Percentiles rank a stretch among this genome's conserved stretches.
phyloP scores from a whole-genome alignment of 768 basidiomycete species.

The Hydnum rufescens region DNA sequence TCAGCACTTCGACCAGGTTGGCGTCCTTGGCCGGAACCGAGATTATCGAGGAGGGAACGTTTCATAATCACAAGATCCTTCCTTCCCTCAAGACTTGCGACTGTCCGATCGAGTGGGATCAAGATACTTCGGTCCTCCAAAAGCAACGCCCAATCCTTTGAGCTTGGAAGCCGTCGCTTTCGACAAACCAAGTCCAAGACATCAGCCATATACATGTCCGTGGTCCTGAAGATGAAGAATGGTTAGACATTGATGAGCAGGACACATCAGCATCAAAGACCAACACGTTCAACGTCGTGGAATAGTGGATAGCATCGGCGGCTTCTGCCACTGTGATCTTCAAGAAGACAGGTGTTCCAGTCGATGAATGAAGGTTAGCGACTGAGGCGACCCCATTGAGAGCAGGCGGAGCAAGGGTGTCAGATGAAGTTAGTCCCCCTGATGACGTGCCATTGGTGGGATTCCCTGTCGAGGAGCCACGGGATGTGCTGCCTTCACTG shows the following conservation, averaged over 20 bases:
- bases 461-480: neutral
- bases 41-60: slow-evolving; percentile 48
- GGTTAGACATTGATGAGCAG: neutral
- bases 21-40: slow-evolving; percentile 49
- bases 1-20: slow-evolving; percentile 59
- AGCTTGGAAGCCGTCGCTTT: slow-evolving; percentile 39
- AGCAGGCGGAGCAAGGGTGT: neutral
- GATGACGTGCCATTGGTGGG: neutral
- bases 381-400: neutral
- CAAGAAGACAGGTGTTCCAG: slow-evolving; percentile 72
- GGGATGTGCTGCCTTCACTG: slow-evolving; percentile 5
- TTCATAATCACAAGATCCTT: slow-evolving; percentile 66
- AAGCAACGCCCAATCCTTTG: slow-evolving; percentile 65
- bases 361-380: neutral
- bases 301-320: slow-evolving; percentile 59
- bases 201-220: slow-evolving; percentile 95
- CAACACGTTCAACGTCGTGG: slow-evolving; percentile 81
- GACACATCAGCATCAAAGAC: slow-evolving; percentile 16
- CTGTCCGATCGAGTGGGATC: slow-evolving; percentile 84
- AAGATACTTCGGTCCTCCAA: slow-evolving; percentile 48
- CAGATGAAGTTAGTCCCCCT: neutral
- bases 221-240: slow-evolving; percentile 29
- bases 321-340: slow-evolving; percentile 64
- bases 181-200: slow-evolving; percentile 70
- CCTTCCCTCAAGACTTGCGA: slow-evolving; percentile 84